A percentile compares a stretch with the other conserved stretches of the same genome.
phyloP scores from a whole-genome alignment of 2,329 filamentous ascomycete genomes.

The Zasmidium cellare region DNA sequence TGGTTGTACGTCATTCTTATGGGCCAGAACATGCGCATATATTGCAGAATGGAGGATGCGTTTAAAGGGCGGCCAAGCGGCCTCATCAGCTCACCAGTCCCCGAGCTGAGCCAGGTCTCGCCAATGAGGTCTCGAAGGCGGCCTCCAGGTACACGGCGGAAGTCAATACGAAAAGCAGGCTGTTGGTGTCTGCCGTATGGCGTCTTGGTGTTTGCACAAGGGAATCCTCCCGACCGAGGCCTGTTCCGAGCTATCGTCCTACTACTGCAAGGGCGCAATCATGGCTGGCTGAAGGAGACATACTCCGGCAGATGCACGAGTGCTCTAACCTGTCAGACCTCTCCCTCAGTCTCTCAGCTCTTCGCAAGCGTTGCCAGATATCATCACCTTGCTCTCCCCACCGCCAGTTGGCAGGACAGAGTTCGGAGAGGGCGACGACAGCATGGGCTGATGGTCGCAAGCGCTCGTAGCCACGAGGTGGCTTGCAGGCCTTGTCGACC shows the following conservation, averaged over 20 bases:
- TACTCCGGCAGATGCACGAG: not conserved
- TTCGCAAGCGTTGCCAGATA: not conserved
- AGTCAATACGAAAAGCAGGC: not conserved
- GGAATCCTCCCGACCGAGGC: not conserved
- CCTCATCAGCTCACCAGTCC: not conserved
- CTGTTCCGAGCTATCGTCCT: not conserved
- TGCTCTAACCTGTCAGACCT: not conserved
- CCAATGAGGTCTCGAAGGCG: not conserved
- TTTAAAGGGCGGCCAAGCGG: not conserved
- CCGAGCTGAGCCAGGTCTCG: not conserved
- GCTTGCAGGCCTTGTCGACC: conserved; percentile 1
- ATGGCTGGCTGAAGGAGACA: not conserved
- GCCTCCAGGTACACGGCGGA: not conserved
- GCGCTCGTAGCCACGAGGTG: conserved; percentile 9
- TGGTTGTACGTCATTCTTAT: not conserved
- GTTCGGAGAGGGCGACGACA: conserved; percentile 6
- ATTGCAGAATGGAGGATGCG: not conserved
- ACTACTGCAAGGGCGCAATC: not conserved
- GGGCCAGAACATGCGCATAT: not conserved
- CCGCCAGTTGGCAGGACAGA: conserved; percentile 2
- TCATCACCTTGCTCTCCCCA: not conserved
- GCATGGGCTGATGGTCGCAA: not conserved
- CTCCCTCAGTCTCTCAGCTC: not conserved
- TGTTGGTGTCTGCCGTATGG: not conserved
- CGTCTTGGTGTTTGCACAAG: not conserved